Conservation (phyloP, 2,329 filamentous ascomycete species). For the Botryotinia convoluta region DNA sequence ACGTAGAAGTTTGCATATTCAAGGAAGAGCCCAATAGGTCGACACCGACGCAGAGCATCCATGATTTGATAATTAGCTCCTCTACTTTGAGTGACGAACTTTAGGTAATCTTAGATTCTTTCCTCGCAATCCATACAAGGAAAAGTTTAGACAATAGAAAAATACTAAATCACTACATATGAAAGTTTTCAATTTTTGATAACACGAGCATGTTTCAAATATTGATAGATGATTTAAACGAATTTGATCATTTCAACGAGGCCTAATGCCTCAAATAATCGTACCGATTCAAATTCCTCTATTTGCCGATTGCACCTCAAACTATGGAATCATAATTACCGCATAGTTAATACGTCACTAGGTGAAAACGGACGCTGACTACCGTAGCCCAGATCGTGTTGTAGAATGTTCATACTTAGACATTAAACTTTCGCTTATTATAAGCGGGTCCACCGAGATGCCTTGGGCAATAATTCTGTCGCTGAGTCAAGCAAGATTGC, state of each 20-base stretch:
- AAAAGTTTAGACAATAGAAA: not conserved
- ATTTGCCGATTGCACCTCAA: not conserved
- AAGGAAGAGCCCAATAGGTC: not conserved
- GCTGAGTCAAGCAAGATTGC: not conserved
- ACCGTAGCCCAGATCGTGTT: not conserved
- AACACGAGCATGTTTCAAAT: not conserved
- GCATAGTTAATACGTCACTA: not conserved
- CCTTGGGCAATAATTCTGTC: not conserved
- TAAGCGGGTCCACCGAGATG: not conserved
- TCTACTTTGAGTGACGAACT: not conserved
- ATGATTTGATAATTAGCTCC: not conserved
- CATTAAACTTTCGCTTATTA: not conserved
- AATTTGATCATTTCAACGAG: not conserved
- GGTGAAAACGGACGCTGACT: not conserved
- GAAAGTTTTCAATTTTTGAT: not conserved
- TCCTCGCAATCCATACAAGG: not conserved
- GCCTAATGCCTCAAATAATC: not conserved
- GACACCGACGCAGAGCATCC: not conserved
- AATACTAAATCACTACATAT: not conserved
- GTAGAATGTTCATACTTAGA: not conserved
- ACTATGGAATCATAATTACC: no score
- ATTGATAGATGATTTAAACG: not conserved
- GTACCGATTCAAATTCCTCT: not conserved
- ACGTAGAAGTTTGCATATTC: not conserved
- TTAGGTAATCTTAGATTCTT: no score